These are phyloP conservation scores for Zymoseptoria crescenta DNA, from an alignment of 2,329 filamentous ascomycete genomes.

Conservation along the genomic window DNA sequence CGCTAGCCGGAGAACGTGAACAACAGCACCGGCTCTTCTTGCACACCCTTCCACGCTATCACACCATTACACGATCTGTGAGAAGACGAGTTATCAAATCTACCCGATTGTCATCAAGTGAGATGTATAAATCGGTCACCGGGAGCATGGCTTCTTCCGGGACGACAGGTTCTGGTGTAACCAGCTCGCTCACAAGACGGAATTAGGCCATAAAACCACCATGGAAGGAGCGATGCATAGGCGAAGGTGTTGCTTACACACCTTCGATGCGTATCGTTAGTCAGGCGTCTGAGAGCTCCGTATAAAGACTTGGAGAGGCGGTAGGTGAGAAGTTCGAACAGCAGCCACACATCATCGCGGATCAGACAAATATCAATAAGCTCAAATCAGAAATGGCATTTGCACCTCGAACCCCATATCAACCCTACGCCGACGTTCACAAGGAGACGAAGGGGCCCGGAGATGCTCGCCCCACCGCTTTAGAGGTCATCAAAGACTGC, in stretches of 20 bases:
- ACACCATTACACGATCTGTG: too few relatives aligned
- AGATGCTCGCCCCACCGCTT: slow-evolving; percentile 25
- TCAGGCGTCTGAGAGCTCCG: background rate
- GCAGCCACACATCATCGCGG: too few relatives aligned
- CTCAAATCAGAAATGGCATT: slow-evolving; percentile 15
- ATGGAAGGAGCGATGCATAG: background rate
- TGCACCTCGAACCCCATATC: slow-evolving; percentile 17
- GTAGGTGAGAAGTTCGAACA: background rate
- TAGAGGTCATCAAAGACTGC: slow-evolving; percentile 22
- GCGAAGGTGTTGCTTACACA: background rate
- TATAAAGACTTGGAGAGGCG: background rate
- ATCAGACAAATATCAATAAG: background rate
- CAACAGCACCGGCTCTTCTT: too few relatives aligned
- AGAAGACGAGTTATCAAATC: too few relatives aligned
- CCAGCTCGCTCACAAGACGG: background rate
- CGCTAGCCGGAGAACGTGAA: too few relatives aligned
- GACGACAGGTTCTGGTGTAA: background rate
- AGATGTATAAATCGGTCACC: background rate
- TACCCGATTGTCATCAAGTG: too few relatives aligned
- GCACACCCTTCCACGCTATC: too few relatives aligned
- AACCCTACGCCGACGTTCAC: slow-evolving; percentile 22
- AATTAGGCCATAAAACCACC: background rate
- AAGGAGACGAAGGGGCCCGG: slow-evolving; percentile 17
- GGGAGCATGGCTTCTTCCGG: background rate
- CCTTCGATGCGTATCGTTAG: background rate